Base-by-base conservation (phyloP, 2,329 filamentous ascomycete genomes). In the Sarocladiaceae sp. region DNA sequence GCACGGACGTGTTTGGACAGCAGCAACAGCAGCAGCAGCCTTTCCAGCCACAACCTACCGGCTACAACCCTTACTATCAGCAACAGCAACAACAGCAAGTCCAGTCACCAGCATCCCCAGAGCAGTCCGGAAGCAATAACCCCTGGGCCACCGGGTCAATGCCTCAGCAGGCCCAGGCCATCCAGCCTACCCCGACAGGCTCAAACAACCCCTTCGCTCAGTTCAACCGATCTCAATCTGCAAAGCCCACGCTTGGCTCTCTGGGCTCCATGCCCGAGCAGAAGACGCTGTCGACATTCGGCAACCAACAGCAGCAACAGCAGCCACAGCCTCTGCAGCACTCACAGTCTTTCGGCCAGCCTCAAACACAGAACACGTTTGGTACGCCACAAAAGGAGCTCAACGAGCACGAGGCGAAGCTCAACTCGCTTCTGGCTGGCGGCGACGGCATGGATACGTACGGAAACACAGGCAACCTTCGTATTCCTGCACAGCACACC, bases 171-270 rank as follows among this genome's bases (percentile, higher is more conserved):
- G 29, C 48, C 13, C 79, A 87, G 50, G 71, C 85, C 2, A 71
- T 97, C 57, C 86, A 88, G 65, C 88, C 91, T 4, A 87, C 90
- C 65, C 87, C 89, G 3, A 99, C 94, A 2, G 94, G 94, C 46
- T 97, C 94, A 15, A 99, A 99, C 76, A 99, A 99, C 66, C 94
- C 94, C 2, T 99, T 99, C 64, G 93, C 94, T 12, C 80, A 86
- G n/a, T 83, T 87, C 63, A 80, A 59, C 72, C 85, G 76, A 63
- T 82, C 73, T 64, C 84, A 73, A 65, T 78, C 67, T 11, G 64
- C 67, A 7, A 63, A 74, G 57, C 81, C 74, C 55, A 78, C 78
- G 40, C 82, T 88, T 54, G 85, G 90, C 12, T 84, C 86, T 2
- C 79, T 97, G 49, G 83, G 83, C 60, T 83, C 86, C 3, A 76